Percentiles rank a stretch among this genome's conserved stretches.
Conservation (phyloP, 2,329 filamentous ascomycete species). For the Beauveria caledonica region DNA sequence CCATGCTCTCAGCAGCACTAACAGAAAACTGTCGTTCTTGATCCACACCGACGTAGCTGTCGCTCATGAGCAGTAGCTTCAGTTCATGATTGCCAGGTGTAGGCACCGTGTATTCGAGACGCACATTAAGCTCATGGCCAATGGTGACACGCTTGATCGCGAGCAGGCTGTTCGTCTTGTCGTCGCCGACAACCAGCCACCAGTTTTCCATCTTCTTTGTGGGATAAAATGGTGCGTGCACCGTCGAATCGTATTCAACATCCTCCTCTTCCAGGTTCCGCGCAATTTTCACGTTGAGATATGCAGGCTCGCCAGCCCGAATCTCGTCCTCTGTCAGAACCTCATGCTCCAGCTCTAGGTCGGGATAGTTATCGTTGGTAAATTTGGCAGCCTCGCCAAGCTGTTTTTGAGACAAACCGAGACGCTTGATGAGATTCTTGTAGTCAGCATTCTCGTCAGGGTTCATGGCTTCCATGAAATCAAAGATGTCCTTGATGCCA, state of each 20-base stretch:
- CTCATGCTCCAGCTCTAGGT: slow-evolving; percentile 84
- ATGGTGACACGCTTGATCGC: slow-evolving; percentile 94
- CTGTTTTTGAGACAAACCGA: slow-evolving; percentile 74
- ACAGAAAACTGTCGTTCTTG: slow-evolving; percentile 88
- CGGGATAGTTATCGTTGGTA: slow-evolving; percentile 93
- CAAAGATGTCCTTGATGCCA: slow-evolving; percentile 85
- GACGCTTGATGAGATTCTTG: slow-evolving; percentile 62
- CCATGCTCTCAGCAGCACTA: slow-evolving; percentile 83
- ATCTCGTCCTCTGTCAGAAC: slow-evolving; percentile 75
- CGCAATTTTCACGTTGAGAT: slow-evolving; percentile 76
- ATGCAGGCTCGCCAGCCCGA: slow-evolving; percentile 69
- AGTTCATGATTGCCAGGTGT: slow-evolving; percentile 76
- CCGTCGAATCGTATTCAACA: slow-evolving; percentile 65
- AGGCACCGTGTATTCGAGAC: slow-evolving; percentile 82
- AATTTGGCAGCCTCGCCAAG: slow-evolving; percentile 86
- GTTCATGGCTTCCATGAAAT: slow-evolving; percentile 99
- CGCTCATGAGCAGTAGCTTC: slow-evolving; percentile 92
- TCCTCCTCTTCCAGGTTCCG: slow-evolving; percentile 68
- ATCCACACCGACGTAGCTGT: slow-evolving; percentile 94
- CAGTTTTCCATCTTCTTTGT: slow-evolving; percentile 91
- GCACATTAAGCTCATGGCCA: slow-evolving; percentile 65
- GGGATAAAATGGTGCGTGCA: slow-evolving; percentile 94
- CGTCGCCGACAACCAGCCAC: slow-evolving; percentile 95
- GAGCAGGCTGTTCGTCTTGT: slow-evolving; percentile 76
- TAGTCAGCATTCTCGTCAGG: slow-evolving; percentile 85